phyloP scores from a whole-genome alignment of 2,329 filamentous ascomycete genomes.

The Neoarthrinium moseri region DNA sequence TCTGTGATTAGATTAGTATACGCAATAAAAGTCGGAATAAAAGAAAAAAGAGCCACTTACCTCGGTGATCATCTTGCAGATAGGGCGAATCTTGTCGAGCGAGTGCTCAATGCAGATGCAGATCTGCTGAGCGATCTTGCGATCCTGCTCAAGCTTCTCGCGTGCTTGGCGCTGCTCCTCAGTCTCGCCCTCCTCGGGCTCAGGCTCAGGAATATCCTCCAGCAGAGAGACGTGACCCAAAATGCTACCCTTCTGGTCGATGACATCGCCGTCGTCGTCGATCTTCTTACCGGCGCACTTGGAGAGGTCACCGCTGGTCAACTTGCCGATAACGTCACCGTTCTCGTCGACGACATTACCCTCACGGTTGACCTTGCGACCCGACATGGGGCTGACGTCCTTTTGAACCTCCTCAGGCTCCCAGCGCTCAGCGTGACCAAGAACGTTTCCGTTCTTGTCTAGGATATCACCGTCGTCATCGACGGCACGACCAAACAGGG shows the following conservation, averaged over 20 bases:
- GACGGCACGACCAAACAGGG: conserved; percentile 69
- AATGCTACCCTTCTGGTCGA: conserved; percentile 65
- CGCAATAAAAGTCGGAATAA: neutral
- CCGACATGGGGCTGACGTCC: conserved; percentile 50
- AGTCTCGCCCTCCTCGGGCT: conserved; percentile 50
- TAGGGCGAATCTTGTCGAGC: conserved; percentile 78
- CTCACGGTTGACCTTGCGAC: conserved; percentile 56
- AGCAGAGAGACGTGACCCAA: conserved; percentile 69
- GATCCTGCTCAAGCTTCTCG: conserved; percentile 62
- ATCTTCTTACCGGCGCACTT: conserved; percentile 68
- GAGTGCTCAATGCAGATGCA: conserved; percentile 70
- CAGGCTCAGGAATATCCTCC: conserved; percentile 51
- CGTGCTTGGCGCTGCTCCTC: conserved; percentile 58
- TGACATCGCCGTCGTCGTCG: conserved; percentile 69
- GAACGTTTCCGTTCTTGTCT: conserved; percentile 67
- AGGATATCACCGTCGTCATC: conserved; percentile 82
- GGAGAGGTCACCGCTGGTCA: conserved; percentile 65
- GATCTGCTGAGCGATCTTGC: conserved; percentile 77
- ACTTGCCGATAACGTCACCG: conserved; percentile 62
- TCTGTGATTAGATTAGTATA: conserved; percentile 36
- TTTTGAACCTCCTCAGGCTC: conserved; percentile 53
- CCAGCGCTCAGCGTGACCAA: conserved; percentile 61
- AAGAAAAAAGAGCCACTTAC: conserved; percentile 45
- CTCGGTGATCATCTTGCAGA: conserved; percentile 83
- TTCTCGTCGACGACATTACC: conserved; percentile 59